phyloP scores from a whole-genome alignment of 495 filamentous ascomycete species.

The Neurospora tetraspora region DNA sequence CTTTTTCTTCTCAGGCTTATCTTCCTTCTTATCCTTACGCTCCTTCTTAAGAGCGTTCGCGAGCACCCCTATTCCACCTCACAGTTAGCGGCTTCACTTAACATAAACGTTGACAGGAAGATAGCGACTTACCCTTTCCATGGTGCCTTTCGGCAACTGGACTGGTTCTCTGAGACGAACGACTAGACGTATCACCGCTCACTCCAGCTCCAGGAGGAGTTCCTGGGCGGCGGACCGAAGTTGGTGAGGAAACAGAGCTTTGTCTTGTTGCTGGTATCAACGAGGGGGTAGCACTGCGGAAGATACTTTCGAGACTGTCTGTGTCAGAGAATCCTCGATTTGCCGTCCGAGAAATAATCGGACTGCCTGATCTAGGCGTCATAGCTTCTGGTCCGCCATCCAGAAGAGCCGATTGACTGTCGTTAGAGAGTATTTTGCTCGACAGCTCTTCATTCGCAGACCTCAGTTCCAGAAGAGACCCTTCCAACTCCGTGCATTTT shows the following conservation, averaged over 20 bases:
- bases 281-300: slow-evolving; percentile 27
- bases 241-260: not conserved
- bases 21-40: slow-evolving; percentile 41
- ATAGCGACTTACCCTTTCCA: slow-evolving; percentile 33
- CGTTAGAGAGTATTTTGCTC: not conserved
- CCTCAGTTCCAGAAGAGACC: slow-evolving; percentile 23
- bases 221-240: slow-evolving; percentile 11
- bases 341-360: slow-evolving; percentile 2
- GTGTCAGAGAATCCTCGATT: slow-evolving; percentile 27
- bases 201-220: slow-evolving; percentile 18
- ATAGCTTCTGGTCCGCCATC: slow-evolving; percentile 1
- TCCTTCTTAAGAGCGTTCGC: slow-evolving; percentile 47
- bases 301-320: slow-evolving; percentile 21
- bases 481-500: slow-evolving; percentile 31
- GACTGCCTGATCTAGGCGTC: slow-evolving; percentile 3
- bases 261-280: slow-evolving; percentile 13
- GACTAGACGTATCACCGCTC: slow-evolving; percentile 1
- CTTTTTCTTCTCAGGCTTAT: slow-evolving; percentile 42
- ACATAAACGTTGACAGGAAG: slow-evolving; percentile 4
- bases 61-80: slow-evolving; percentile 34
- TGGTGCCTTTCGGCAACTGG: slow-evolving; percentile 34
- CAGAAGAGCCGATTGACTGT: not conserved
- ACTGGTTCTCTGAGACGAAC: slow-evolving; percentile 21
- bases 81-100: slow-evolving; percentile 19
- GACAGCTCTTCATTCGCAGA: slow-evolving; percentile 1